Conservation (phyloP, 2,329 filamentous ascomycete genomes). For the Bipolaris zeicola region DNA sequence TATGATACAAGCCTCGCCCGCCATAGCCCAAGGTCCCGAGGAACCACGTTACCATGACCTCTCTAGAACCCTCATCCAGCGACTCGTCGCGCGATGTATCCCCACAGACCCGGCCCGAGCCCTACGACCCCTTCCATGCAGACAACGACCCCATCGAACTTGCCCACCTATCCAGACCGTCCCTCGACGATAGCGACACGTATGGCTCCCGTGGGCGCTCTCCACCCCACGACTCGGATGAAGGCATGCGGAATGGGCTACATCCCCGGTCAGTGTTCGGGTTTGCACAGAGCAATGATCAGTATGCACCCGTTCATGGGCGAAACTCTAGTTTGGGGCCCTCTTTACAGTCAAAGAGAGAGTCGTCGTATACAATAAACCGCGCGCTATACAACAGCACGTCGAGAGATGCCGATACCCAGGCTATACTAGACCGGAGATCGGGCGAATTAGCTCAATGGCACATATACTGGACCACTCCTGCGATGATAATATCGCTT, state of each 20-base stretch:
- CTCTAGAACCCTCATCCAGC: constrained; percentile 21
- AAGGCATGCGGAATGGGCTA: constrained; percentile 18
- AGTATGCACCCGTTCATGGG: constrained; percentile 30
- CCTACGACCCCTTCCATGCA: constrained; percentile 36
- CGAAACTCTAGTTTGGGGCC: constrained; percentile 20
- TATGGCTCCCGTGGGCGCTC: constrained; percentile 18
- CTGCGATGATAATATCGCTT: constrained; percentile 34
- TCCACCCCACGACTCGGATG: constrained; percentile 12
- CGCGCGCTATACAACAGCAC: constrained; percentile 32
- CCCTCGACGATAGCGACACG: constrained; percentile 12
- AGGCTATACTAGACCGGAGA: constrained; percentile 41
- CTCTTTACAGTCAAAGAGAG: constrained; percentile 22
- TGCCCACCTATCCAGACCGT: constrained; percentile 23
- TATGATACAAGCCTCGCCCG: constrained; percentile 3
- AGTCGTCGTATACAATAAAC: constrained; percentile 32
- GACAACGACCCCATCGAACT: constrained; percentile 40
- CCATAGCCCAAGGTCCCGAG: background rate
- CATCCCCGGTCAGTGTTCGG: constrained; percentile 27
- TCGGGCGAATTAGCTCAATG: constrained; percentile 44
- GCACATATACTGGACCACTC: constrained; percentile 45
- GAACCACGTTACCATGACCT: constrained; percentile 27
- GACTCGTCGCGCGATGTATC: constrained; percentile 34
- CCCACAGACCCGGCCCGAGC: constrained; percentile 27
- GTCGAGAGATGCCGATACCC: constrained; percentile 38
- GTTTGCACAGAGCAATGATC: constrained; percentile 12